Evolutionary conservation across 2,329 filamentous ascomycete genomes (phyloP), one percentile per base, ranked within the genome.

Genomic region (Ophiosphaerella narmari): DNA sequence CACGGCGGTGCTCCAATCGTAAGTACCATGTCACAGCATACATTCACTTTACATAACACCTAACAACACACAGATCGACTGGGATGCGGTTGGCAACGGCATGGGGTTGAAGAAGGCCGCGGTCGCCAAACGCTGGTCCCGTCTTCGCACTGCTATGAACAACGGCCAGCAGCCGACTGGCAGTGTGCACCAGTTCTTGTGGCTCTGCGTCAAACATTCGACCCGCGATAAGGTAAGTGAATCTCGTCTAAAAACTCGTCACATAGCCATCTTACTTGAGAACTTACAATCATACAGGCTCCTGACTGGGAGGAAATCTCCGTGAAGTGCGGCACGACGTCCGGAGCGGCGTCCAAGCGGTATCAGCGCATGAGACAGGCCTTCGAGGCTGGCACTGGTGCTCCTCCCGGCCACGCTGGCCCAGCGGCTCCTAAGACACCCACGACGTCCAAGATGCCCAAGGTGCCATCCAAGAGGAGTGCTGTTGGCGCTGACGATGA

Each of bases 281-380:
- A 21, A 45, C 35, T 33, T 13, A 38, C 32, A 1, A 4, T 11
- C 21, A 21, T 34, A 16, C 29, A 62, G 66, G 18, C 44, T 0
- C 26, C 45, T 7, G 58, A 73, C 54, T 74, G 69, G 69, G 46
- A 48, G 7, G 55, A 45, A 5, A 72, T 74, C 29, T 70, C 67
- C 0, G 8, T 43, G 0, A 51, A 59, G 21, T 67, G 63, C 52
- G 46, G 54, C 11, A 70, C 65, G 14, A 73, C 63, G 3, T n/a
- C 59, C 2, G 69, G 65, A 14, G 67, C 70, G 0, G 67, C 66
- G 2, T 55, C 59, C 0, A 72, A 72, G 60, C 68, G 69, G 12
- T 73, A 65, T 34, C 62, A 59, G 0, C 64, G 70, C 12, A 62
- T 72, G 47, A 73, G 72, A 48, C 47, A 60, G 21, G 59, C 62